Evolutionary conservation across 805 yeast species (phyloP).

Genomic region (Nakazawaea wyomingensis): DNA sequence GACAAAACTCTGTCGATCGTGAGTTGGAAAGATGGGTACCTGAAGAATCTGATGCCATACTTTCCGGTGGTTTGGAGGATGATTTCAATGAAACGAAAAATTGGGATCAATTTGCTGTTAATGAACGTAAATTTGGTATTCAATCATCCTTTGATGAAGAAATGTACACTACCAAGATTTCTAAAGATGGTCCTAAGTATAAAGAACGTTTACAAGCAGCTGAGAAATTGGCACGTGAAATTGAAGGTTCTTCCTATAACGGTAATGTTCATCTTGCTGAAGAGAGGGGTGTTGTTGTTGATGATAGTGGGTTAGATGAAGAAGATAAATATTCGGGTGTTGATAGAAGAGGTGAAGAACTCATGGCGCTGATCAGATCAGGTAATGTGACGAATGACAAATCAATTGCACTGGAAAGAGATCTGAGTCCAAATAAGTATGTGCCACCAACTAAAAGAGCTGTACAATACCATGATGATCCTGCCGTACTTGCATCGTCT

Average conservation of each 20-base stretch:
- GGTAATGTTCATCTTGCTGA: constrained; percentile 83
- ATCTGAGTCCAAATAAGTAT: constrained; percentile 34
- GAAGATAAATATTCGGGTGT: constrained; percentile 97
- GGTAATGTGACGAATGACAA: constrained; percentile 5
- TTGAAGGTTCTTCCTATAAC: constrained; percentile 58
- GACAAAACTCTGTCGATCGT: constrained; percentile 47
- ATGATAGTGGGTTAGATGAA: constrained; percentile 87
- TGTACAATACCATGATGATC: constrained; percentile 49
- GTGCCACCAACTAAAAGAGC: constrained; percentile 56
- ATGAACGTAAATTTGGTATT: constrained; percentile 84
- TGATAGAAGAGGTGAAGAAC: constrained; percentile 50
- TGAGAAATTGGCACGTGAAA: constrained; percentile 75
- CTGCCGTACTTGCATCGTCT: constrained; percentile 59
- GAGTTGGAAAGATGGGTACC: constrained; percentile 85
- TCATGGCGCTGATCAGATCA: constrained; percentile 40
- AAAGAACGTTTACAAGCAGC: constrained; percentile 62
- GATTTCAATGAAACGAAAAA: constrained; percentile 20
- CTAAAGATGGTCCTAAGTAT: constrained; percentile 71
- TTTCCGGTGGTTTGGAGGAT: constrained; percentile 33
- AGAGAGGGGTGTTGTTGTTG: constrained; percentile 76
- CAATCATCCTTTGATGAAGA: constrained; percentile 80
- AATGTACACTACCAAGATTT: constrained; percentile 74
- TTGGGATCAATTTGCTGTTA: constrained; percentile 97
- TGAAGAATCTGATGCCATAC: constrained; percentile 35
- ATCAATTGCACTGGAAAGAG: background rate